These are phyloP conservation scores for Fusarium hainanense DNA, from an alignment of 2,329 filamentous ascomycete genomes.

Conservation along the genomic window DNA sequence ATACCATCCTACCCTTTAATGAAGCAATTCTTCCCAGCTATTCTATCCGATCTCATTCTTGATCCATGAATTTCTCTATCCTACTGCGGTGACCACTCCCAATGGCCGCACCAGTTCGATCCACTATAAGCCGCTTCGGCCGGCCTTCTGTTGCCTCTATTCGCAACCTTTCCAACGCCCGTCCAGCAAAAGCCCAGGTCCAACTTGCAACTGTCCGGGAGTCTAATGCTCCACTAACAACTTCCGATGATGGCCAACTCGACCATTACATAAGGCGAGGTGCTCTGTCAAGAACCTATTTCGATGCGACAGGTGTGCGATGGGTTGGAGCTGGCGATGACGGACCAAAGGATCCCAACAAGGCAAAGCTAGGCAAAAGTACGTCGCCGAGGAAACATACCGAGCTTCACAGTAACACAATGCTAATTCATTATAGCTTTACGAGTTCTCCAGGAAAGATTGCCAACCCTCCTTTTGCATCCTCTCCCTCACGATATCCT, in stretches of 20 bases:
- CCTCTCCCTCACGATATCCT: constrained; percentile 80
- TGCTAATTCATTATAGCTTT: constrained; percentile 59
- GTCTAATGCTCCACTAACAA: constrained; percentile 1
- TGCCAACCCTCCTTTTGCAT: constrained; percentile 74
- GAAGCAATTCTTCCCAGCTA: neutral
- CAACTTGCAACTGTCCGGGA: constrained; percentile 38
- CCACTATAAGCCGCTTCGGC: constrained; percentile 42
- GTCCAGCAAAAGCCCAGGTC: constrained; percentile 48
- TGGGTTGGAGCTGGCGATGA: constrained; percentile 46
- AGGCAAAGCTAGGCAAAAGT: constrained; percentile 73
- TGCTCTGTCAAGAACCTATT: constrained; percentile 45
- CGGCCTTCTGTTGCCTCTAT: constrained; percentile 39
- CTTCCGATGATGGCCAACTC: constrained; percentile 16
- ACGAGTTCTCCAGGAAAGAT: constrained; percentile 71
- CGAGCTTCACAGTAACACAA: neutral
- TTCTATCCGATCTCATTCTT: neutral
- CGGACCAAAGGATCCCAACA: constrained; percentile 64
- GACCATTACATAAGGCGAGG: constrained; percentile 21
- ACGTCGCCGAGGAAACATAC: constrained; percentile 43
- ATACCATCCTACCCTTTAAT: neutral
- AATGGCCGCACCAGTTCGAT: constrained; percentile 52
- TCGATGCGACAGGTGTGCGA: constrained; percentile 48
- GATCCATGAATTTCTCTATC: constrained; percentile 41
- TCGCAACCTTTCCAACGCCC: constrained; percentile 47
- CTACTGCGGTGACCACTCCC: constrained; percentile 43